phyloP scores from a whole-genome alignment of 2,329 filamentous ascomycete genomes.

The Torrubiellomyces zombiae region DNA sequence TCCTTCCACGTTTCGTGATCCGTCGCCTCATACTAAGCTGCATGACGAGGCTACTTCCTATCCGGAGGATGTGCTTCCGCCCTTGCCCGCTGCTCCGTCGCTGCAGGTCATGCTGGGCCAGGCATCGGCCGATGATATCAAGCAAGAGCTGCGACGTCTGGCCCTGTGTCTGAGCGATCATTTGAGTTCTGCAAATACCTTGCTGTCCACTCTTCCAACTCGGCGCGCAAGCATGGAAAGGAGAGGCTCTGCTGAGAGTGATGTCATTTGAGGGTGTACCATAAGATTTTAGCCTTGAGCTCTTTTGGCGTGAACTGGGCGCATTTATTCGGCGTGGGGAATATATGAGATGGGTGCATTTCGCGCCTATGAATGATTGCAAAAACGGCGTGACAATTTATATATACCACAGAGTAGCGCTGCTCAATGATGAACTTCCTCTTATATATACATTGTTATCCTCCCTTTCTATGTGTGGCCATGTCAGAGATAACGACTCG shows the following conservation, averaged over 20 bases:
- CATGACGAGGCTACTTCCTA: constrained; percentile 7
- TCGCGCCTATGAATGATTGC: too few relatives aligned
- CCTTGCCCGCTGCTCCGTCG: constrained; percentile 28
- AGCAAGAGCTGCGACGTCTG: constrained; percentile 32
- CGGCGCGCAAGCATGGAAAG: constrained; percentile 16
- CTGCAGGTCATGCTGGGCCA: constrained; percentile 36
- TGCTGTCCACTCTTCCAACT: constrained; percentile 23
- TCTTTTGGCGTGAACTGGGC: constrained; percentile 2
- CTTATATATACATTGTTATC: too few relatives aligned
- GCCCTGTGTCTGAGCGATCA: constrained; percentile 33
- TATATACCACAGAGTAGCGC: background rate
- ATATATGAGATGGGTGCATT: constrained; percentile 2
- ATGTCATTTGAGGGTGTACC: constrained; percentile 8
- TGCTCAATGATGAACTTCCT: too few relatives aligned
- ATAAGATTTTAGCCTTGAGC: constrained; percentile 2
- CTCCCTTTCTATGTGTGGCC: background rate
- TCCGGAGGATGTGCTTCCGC: constrained; percentile 14
- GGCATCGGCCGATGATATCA: constrained; percentile 32
- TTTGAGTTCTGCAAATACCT: constrained; percentile 26
- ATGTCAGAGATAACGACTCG: background rate
- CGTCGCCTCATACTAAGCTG: constrained; percentile 7
- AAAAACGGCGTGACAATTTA: too few relatives aligned
- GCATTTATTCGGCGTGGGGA: background rate
- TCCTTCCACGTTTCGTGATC: constrained; percentile 4
- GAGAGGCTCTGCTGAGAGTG: too few relatives aligned